These are phyloP conservation scores for Fagopyrum esculentum DNA, from an alignment of 148 eudicot species.

Conservation along the genomic window DNA sequence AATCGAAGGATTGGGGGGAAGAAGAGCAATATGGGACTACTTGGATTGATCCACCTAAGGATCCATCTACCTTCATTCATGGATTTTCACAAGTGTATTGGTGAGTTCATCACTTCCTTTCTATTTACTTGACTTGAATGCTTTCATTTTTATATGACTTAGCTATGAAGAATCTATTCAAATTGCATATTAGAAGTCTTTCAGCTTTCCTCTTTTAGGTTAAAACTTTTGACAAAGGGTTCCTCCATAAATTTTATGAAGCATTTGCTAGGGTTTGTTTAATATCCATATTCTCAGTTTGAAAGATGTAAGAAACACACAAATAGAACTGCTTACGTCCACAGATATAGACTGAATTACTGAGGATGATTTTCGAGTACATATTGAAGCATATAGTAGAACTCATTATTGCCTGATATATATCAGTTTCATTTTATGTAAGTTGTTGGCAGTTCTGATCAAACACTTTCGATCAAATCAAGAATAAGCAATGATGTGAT, in stretches of 20 bases:
- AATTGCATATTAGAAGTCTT: background rate
- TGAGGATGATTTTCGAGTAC: too few species aligned
- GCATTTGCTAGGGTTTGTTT: too few species aligned
- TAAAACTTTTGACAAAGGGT: background rate
- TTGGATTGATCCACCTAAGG: constrained; percentile 74
- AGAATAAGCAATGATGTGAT: background rate
- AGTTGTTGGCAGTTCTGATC: background rate
- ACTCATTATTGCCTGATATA: background rate
- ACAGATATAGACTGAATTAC: too few species aligned
- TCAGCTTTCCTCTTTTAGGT: background rate
- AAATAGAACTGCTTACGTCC: too few species aligned
- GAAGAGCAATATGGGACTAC: constrained; percentile 71
- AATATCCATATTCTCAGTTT: too few species aligned
- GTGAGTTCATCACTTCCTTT: background rate
- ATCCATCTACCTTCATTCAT: constrained; percentile 37
- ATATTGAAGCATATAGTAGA: too few species aligned
- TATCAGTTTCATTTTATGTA: background rate
- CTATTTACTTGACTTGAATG: background rate
- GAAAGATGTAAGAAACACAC: too few species aligned
- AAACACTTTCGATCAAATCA: background rate
- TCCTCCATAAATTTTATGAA: background rate
- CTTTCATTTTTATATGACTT: background rate
- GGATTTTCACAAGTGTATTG: background rate
- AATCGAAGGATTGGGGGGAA: constrained; percentile 81
- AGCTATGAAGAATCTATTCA: background rate